Evolutionary conservation across 31 red algal genomes (phyloP), one percentile per base, ranked within the genome.

Genomic region (Endocladia muricata): DNA sequence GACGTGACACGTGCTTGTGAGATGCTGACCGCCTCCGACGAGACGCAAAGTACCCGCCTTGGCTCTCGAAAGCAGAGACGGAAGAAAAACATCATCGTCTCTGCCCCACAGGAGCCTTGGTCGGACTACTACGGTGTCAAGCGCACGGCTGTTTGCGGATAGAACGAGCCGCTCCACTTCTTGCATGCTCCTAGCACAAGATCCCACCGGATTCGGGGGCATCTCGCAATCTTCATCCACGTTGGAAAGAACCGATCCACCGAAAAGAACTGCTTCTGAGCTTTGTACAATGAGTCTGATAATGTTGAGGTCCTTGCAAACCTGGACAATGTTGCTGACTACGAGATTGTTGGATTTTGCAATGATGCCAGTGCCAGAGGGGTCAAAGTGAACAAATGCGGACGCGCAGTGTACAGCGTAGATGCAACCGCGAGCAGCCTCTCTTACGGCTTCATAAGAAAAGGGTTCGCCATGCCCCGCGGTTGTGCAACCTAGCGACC

Each of bases 1-100:
- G n/a, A 87, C 74, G 33, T 87, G 83, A 73, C 83, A 87, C 3
- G 83, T 87, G 39, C 83, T 87, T 19, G 73, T 78, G n/a, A 77
- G 26, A 68, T 76, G 78, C 5, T 87, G 28, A 5, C 83, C 83
- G 9, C 51, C 34, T 32, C 58, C 37, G 21, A 87, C 64, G 6
- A 87, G 64, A 22, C 73, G 48, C 25, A 87, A 71, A 26, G 28
- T 64, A 15, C 57, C 58, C 3, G 56, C 25, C 28, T 78, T 48
- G 31, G 56, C 55, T 21, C 25, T 42, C 2, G 38, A 22, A 3
- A 78, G 38, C 22, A 78, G 34, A 9, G 21, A 13, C 11, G 55
- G 15, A 47, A 61, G n/a, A 63, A 78, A 78, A 39, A 41, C 15
- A 3, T 78, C 75, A 42, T 65, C 40, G 35, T 65, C 40, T 5